Conservation (phyloP, 2,329 filamentous ascomycete species). For the Cladosporium austrohemisphaericum region DNA sequence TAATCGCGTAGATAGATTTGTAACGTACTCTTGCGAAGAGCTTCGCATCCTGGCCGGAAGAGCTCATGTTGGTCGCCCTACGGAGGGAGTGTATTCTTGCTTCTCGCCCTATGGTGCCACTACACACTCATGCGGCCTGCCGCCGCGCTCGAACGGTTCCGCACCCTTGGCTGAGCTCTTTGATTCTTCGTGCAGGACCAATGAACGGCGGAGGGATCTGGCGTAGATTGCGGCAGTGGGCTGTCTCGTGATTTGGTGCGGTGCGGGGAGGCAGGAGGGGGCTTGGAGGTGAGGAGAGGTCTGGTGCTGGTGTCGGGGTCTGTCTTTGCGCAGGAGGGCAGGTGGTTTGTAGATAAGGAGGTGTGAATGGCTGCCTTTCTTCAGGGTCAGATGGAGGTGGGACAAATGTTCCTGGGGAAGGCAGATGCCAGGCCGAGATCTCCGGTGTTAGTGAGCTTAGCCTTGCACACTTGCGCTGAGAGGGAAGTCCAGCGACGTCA, state of each 20-base stretch:
- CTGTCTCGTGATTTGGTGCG: conserved; percentile 12
- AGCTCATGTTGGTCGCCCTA: conserved; percentile 59
- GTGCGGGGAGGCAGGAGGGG: conserved; percentile 6
- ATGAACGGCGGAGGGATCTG: conserved; percentile 1
- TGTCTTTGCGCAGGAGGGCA: neutral
- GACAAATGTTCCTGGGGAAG: conserved; percentile 1
- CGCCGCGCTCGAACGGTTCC: conserved; percentile 10
- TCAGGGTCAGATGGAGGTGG: neutral
- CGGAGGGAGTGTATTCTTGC: conserved; percentile 5
- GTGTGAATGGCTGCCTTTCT: neutral
- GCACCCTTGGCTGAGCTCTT: conserved; percentile 5
- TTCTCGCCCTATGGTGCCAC: conserved; percentile 14
- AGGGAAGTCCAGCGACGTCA: neutral
- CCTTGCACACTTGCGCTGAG: too few relatives aligned
- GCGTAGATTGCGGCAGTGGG: conserved; percentile 13
- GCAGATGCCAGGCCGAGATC: neutral
- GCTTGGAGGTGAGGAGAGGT: neutral
- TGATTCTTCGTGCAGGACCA: conserved; percentile 1
- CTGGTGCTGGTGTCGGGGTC: neutral
- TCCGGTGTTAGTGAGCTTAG: conserved; percentile 6
- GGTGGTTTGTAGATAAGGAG: neutral
- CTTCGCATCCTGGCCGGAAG: conserved; percentile 90
- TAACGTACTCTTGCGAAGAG: conserved; percentile 95
- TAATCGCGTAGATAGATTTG: too few relatives aligned
- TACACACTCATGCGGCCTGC: conserved; percentile 12